Evolutionary conservation across 2,329 filamentous ascomycete genomes (phyloP).

Genomic region (Fusarium guadeloupense): DNA sequence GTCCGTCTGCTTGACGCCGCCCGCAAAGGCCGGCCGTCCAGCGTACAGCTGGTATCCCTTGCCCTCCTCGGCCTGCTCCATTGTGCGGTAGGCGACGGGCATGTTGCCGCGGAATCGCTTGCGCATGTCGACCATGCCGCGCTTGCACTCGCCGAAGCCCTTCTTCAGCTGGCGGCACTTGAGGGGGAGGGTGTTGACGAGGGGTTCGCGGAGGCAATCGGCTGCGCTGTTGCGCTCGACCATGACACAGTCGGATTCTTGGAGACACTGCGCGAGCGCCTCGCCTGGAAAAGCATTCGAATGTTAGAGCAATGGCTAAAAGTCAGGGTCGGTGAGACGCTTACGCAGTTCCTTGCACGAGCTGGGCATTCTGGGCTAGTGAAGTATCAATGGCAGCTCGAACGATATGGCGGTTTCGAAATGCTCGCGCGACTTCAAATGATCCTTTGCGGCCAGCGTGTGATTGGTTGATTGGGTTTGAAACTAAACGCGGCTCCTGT

Average conservation of each 20-base stretch:
- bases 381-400: constrained; percentile 31
- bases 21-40: constrained; percentile 75
- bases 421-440: constrained; percentile 28
- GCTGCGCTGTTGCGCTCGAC: constrained; percentile 84
- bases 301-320: neutral
- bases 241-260: constrained; percentile 97
- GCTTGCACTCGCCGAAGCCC: constrained; percentile 93
- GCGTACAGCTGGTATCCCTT: constrained; percentile 79
- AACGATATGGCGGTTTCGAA: constrained; percentile 33
- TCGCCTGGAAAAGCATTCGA: constrained; percentile 68
- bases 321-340: constrained; percentile 48
- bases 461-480: constrained; percentile 37
- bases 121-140: constrained; percentile 97
- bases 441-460: constrained; percentile 38
- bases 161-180: constrained; percentile 94
- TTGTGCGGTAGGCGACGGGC: constrained; percentile 73
- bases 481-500: constrained; percentile 12
- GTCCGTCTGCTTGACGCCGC: constrained; percentile 70
- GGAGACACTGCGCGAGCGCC: constrained; percentile 92
- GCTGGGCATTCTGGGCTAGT: constrained; percentile 75
- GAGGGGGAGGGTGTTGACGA: constrained; percentile 81
- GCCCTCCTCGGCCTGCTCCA: constrained; percentile 65
- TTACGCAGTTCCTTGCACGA: constrained; percentile 97
- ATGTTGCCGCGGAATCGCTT: constrained; percentile 97
- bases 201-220: constrained; percentile 87